Base-by-base conservation (phyloP, 2,329 filamentous ascomycete species). In the Penicillium frequentans region DNA sequence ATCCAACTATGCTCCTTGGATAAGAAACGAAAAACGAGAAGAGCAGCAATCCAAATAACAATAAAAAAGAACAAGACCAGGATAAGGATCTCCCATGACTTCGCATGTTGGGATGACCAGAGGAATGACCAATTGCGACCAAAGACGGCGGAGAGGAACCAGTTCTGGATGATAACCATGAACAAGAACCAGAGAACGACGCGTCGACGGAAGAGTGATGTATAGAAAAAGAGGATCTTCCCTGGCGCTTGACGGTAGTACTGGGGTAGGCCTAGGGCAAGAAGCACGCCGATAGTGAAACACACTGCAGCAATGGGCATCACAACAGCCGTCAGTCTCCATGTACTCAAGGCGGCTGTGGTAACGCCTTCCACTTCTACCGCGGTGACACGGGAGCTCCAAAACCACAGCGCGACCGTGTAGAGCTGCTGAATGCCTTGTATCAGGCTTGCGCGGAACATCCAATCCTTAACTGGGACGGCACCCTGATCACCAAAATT, bases 381-480 rank as follows among this genome's bases (percentile, higher is more conserved):
- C 43, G 76, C 66, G 9, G 79, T 81, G 23, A 73, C 74, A n/a
- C 75, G 67, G 13, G 76, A 77, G 27, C 86, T 86, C 86, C 86
- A 89, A 68, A 84, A 88, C 86, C 86, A 89, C 11, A 89, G 77
- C 6, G 80, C 82, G 24, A 85, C 81, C 49, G 87, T 79, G 68
- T 88, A 89, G 59, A 86, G 76, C 67, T 89, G 86, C 66, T 88
- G 86, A 7, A 84, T 86, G 44, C 86, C 86, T 69, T 88, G 85
- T 52, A 89, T 86, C 14, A 85, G 70, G 64, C 85, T 86, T 16
- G 86, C 86, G 55, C 86, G 81, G 73, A 85, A 86, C n/a, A 86
- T 84, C 86, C 86, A 88, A 35, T 84, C 79, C 67, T 83, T 85
- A 46, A 87, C 82, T 7, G 85, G 84, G 3, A 82, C 81, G 47